Evolutionary conservation across 306 rosid genomes (phyloP).

Genomic region (Prunus kanzakura): DNA sequence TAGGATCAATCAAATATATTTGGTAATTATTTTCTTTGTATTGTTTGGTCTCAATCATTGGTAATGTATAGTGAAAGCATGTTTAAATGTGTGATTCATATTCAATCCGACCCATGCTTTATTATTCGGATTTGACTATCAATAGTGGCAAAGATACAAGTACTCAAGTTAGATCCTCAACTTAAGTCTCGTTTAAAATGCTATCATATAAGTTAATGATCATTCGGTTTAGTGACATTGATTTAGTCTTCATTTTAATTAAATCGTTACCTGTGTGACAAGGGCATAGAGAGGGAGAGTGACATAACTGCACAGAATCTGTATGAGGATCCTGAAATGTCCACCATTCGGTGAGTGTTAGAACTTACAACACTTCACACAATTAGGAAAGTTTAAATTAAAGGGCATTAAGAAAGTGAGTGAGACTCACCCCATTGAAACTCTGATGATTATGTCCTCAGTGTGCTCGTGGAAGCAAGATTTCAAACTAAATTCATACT

Average conservation of each 20-base stretch:
- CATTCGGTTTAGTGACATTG: neutral
- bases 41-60: neutral
- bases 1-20: too few relatives aligned
- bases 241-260: neutral
- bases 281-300: constrained; percentile 90
- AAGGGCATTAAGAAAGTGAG: constrained; percentile 1
- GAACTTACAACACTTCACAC: neutral
- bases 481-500: constrained; percentile 64
- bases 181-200: neutral
- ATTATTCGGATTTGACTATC: too few relatives aligned
- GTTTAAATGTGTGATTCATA: neutral
- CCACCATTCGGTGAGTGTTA: constrained; percentile 1
- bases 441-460: constrained; percentile 65
- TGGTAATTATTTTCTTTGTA: too few relatives aligned
- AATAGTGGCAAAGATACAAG: too few relatives aligned
- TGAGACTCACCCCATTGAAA: constrained; percentile 70
- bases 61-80: neutral
- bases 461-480: constrained; percentile 60
- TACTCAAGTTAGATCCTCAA: neutral
- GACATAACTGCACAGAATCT: constrained; percentile 87
- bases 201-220: too few relatives aligned
- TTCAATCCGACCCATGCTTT: neutral
- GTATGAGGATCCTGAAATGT: constrained; percentile 54
- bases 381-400: neutral
- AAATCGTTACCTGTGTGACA: constrained; percentile 70